Evolutionary conservation across 2,329 filamentous ascomycete genomes (phyloP).

Genomic region (Didymella pinodella): DNA sequence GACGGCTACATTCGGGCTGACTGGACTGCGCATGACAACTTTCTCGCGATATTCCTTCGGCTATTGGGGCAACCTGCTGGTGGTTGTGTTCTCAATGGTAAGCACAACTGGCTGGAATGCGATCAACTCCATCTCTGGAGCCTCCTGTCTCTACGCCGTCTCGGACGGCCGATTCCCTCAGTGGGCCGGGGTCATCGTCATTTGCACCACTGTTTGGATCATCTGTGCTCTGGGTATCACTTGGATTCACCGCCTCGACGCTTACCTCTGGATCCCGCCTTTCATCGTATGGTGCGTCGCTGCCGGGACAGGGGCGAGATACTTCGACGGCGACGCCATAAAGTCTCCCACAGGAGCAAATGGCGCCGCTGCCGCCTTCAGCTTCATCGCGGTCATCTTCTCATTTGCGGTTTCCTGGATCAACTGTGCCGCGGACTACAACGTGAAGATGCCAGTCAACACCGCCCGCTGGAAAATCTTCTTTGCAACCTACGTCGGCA

Average conservation of each 20-base stretch:
- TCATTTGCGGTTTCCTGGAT: slow-evolving; percentile 51
- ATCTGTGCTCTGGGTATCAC: slow-evolving; percentile 50
- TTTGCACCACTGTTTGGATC: slow-evolving; percentile 50
- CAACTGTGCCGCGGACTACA: slow-evolving; percentile 51
- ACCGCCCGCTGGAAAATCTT: slow-evolving; percentile 3
- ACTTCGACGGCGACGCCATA: slow-evolving; percentile 40
- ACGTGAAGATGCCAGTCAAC: slow-evolving; percentile 7
- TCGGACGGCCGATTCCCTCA: slow-evolving; percentile 49
- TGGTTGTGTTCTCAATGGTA: slow-evolving; percentile 51
- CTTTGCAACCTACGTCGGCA: slow-evolving; percentile 1
- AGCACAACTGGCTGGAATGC: slow-evolving; percentile 52
- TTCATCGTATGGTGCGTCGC: slow-evolving; percentile 52
- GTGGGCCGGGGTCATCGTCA: slow-evolving; percentile 51
- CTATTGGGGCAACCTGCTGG: slow-evolving; percentile 51
- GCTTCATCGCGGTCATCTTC: slow-evolving; percentile 50
- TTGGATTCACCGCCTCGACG: slow-evolving; percentile 51
- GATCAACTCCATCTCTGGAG: slow-evolving; percentile 52
- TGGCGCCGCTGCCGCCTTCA: slow-evolving; percentile 46
- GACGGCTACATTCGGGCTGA: slow-evolving; percentile 45
- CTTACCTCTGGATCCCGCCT: slow-evolving; percentile 50
- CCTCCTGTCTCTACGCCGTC: slow-evolving; percentile 46
- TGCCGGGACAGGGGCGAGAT: slow-evolving; percentile 48
- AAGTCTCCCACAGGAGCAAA: slow-evolving; percentile 37
- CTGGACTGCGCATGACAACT: slow-evolving; percentile 49
- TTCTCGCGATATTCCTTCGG: slow-evolving; percentile 51